Base-by-base conservation (phyloP, 208 protist genomes). In the Trichomonas tenax region DNA sequence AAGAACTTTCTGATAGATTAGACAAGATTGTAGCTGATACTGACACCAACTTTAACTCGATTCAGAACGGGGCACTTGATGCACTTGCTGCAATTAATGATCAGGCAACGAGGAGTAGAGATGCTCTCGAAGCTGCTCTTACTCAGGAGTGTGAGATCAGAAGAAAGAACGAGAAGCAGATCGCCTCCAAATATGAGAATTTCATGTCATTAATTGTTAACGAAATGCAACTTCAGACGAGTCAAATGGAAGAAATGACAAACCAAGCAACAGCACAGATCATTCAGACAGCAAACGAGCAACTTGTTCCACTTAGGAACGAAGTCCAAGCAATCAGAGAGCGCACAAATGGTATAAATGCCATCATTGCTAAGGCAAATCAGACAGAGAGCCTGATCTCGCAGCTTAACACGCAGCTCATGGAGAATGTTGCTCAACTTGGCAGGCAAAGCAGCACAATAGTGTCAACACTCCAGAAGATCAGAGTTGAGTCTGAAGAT, bases 171-270 rank as follows among this genome's bases (percentile, higher is more conserved):
- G 82, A 90, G 48, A 4, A 90, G 17, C 40, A 90, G 41, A 90
- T 90, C 48, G 82, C 41, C 8, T 17, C 34, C 34, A 45, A 36
- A 48, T 90, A 90, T 90, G 82, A 90, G 8, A 90, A 90, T 48
- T 90, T 90, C n/a, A 90, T 44, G 41, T 17, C 82, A 10, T 48
- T 90, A 90, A 90, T 90, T 48, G 41, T 90, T n/a, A 90, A 90
- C 41, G 82, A 90, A 90, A 90, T 90, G 82, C 36, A 90, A 90
- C 4, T 90, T 3, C 82, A 90, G 41, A 90, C 41, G n/a, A n/a
- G 8, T 8, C 82, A 90, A 90, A 48, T 90, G 41, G 82, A 90
- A 90, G 41, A 90, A 34, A 48, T 90, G 36, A 48, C n/a, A 10
- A 36, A 23, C 17, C 36, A 90, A 48, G 82, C 36, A 48, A 48